Evolutionary conservation across 78 protist genomes (phyloP).

Genomic region (Abeoforma whisleri): DNA sequence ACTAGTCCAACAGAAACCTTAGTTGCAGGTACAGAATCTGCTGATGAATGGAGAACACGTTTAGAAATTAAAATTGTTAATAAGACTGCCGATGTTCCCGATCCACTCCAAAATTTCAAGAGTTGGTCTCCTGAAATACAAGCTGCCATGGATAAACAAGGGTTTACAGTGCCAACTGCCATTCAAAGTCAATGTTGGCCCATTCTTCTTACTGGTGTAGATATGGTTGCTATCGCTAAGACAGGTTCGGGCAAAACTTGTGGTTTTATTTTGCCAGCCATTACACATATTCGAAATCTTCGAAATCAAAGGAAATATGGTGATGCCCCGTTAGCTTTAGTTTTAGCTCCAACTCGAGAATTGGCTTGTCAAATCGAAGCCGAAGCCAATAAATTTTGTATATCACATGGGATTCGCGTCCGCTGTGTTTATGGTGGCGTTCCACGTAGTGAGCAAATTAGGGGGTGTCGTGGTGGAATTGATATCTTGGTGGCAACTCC

Average conservation of each 20-base stretch:
- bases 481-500: conserved; percentile 95
- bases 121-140: neutral
- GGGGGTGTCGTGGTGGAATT: conserved; percentile 49
- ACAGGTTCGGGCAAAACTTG: conserved; percentile 96
- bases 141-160: neutral
- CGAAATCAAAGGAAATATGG: conserved; percentile 24
- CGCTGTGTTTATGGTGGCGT: conserved; percentile 92
- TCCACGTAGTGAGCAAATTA: conserved; percentile 62
- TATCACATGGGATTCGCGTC: neutral
- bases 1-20: neutral
- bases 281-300: conserved; percentile 56
- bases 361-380: conserved; percentile 83
- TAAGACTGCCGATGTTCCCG: neutral
- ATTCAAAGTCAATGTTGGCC: conserved; percentile 78
- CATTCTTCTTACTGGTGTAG: neutral
- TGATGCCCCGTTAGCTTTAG: conserved; percentile 83
- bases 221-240: conserved; percentile 36
- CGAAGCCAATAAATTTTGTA: conserved; percentile 49
- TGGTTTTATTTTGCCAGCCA: conserved; percentile 80
- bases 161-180: conserved; percentile 56
- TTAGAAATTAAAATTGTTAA: neutral
- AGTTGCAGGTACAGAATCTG: neutral
- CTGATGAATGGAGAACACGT: neutral
- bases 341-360: conserved; percentile 95
- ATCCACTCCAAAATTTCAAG: neutral